Evolutionary conservation across 2,329 filamentous ascomycete genomes (phyloP).

Genomic region (Aureobasidium namibiae): DNA sequence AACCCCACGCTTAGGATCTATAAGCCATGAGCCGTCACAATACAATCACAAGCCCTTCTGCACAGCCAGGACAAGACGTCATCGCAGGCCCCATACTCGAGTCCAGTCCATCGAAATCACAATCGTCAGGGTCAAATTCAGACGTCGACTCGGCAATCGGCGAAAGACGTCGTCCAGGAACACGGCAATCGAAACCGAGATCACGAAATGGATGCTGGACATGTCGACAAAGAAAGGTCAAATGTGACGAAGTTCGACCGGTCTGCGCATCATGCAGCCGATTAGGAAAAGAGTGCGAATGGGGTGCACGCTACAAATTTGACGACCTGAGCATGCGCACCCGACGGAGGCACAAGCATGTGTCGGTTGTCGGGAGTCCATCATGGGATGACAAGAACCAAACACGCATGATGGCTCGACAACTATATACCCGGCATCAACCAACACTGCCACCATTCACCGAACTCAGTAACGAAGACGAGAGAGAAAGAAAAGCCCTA

Average conservation of each 20-base stretch:
- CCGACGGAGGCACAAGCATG: constrained; percentile 28
- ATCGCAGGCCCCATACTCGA: neutral
- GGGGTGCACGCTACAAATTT: constrained; percentile 42
- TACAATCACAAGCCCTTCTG: neutral
- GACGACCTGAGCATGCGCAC: constrained; percentile 26
- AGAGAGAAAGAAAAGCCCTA: constrained; percentile 49
- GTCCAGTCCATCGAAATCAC: constrained; percentile 3
- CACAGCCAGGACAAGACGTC: neutral
- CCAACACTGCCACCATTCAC: constrained; percentile 44
- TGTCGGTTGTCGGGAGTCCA: constrained; percentile 41
- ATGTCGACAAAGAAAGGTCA: constrained; percentile 29
- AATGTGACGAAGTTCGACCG: constrained; percentile 49
- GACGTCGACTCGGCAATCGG: constrained; percentile 8
- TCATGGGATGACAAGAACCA: constrained; percentile 53
- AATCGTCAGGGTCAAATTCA: neutral
- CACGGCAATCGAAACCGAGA: constrained; percentile 6
- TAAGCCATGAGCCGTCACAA: neutral
- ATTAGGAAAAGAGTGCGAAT: constrained; percentile 49
- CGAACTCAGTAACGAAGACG: constrained; percentile 46
- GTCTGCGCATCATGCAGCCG: constrained; percentile 49
- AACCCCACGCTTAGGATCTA: neutral
- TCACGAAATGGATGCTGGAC: constrained; percentile 10
- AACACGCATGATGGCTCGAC: constrained; percentile 18
- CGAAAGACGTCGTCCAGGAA: neutral
- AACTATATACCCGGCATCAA: constrained; percentile 7